These are phyloP conservation scores for Ambrosiella xylebori DNA, from an alignment of 2,329 filamentous ascomycete genomes.

Conservation along the genomic window DNA sequence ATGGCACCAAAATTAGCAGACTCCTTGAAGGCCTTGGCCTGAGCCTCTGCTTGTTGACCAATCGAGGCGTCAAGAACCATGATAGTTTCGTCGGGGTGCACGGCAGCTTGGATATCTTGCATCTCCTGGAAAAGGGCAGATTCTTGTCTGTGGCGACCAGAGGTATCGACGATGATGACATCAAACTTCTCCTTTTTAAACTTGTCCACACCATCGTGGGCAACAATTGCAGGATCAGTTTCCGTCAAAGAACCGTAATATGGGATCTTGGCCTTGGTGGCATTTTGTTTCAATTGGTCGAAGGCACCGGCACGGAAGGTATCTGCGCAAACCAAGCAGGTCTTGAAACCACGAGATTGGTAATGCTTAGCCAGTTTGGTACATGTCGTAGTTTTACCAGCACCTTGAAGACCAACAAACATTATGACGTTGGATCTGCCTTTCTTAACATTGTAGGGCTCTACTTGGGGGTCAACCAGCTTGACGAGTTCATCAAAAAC, in stretches of 20 bases:
- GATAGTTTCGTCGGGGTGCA: constrained; percentile 83
- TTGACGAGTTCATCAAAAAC: constrained; percentile 95
- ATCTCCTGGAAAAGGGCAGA: constrained; percentile 92
- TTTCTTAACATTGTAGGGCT: constrained; percentile 94
- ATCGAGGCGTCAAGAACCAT: constrained; percentile 96
- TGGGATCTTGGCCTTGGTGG: constrained; percentile 95
- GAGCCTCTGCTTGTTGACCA: constrained; percentile 85
- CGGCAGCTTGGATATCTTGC: constrained; percentile 84
- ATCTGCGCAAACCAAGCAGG: constrained; percentile 89
- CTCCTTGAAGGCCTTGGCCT: constrained; percentile 93
- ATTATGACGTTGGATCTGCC: constrained; percentile 94
- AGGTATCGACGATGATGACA: constrained; percentile 96
- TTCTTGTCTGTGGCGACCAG: constrained; percentile 86
- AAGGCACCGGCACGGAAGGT: constrained; percentile 98
- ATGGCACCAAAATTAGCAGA: constrained; percentile 94
- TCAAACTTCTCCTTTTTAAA: constrained; percentile 99
- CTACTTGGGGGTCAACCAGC: constrained; percentile 86
- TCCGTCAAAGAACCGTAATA: constrained; percentile 96
- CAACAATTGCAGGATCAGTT: constrained; percentile 85
- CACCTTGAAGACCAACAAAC: constrained; percentile 96
- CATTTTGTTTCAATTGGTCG: constrained; percentile 96
- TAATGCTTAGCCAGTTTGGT: constrained; percentile 94
- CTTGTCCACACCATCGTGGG: constrained; percentile 89
- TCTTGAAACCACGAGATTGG: constrained; percentile 78
- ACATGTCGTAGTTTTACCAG: constrained; percentile 95